These are phyloP conservation scores for Exutisphaerella laricina DNA, from an alignment of 2,329 filamentous ascomycete species.

Conservation along the genomic window DNA sequence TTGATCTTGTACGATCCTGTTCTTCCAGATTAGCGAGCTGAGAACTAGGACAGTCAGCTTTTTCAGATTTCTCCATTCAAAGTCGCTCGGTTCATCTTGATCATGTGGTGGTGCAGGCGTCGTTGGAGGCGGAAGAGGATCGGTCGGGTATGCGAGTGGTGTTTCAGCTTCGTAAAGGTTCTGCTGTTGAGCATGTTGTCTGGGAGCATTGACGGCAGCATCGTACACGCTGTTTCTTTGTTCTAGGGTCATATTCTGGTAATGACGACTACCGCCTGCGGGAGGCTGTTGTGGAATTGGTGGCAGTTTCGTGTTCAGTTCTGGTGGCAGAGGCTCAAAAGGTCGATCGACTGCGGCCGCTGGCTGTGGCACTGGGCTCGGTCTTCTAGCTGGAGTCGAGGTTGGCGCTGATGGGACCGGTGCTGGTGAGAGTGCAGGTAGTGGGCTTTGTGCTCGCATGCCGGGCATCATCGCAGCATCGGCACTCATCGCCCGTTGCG, in stretches of 20 bases:
- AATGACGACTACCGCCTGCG: too few species aligned
- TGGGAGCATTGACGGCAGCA: too few species aligned
- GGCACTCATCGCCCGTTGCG: constrained; percentile 25
- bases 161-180: constrained; percentile 42
- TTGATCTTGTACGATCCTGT: constrained; percentile 77
- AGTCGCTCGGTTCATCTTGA: constrained; percentile 60
- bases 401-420: constrained; percentile 7
- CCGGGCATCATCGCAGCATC: constrained; percentile 22
- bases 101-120: constrained; percentile 27
- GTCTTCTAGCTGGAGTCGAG: constrained; percentile 5
- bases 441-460: constrained; percentile 4
- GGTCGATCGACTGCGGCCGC: constrained; percentile 56
- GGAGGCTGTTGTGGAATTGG: constrained; percentile 29
- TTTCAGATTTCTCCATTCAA: constrained; percentile 78
- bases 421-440: constrained; percentile 9
- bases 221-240: neutral
- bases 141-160: constrained; percentile 36
- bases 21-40: constrained; percentile 82
- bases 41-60: constrained; percentile 88
- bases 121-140: constrained; percentile 21
- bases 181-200: constrained; percentile 34
- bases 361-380: constrained; percentile 11
- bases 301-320: constrained; percentile 24
- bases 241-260: too few species aligned
- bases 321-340: constrained; percentile 42